Base-by-base conservation (phyloP, 2,329 filamentous ascomycete species). In the Hymenoscyphus albidus region DNA sequence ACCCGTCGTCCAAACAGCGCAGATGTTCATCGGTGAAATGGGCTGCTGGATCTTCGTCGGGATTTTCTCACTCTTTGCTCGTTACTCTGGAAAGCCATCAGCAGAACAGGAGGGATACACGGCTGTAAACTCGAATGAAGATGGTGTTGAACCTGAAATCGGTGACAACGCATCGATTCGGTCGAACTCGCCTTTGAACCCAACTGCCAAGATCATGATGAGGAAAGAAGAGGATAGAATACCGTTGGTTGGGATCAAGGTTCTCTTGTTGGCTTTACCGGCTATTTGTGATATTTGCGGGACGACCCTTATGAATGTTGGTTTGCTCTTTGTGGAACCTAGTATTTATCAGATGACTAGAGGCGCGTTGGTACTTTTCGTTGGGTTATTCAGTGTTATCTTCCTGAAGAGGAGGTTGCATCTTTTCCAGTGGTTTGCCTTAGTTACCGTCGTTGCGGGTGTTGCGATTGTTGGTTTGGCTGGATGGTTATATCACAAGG, bases 291-390 rank as follows among this genome's bases (percentile, higher is more conserved):
- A 99, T 76, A 97, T 98, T 69, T 87, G 91, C 31, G 95, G 92
- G 58, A 99, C 95, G 4, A 99, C 95, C 3, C 84, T 98, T 63
- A 98, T 99, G 93, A 99, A 99, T 74, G 91, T 92, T 4, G 95
- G 95, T 3, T 82, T 99, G 70, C 83, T 98, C 59, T 93, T 98
- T 75, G 93, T 98, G 31, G 95, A 92, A 13, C 92, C 95, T 1
- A 96, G 92, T 66, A 97, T 99, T 74, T 99, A 97, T 79, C 95
- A 99, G 79, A 99, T 99, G 95, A 98, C 94, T 1, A 84, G 95
- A 65, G 95, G 95, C 9, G 95, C 95, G 0, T 83, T 99, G 54
- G 94, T 99, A 2, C 83, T 99, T 6, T 99, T 99, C 72, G 95
- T 99, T 22, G 95, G 95, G 0, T 80, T 98, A 0, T 97, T 99